Conservation (phyloP, 805 yeast species). For the Saturnispora besseyi region DNA sequence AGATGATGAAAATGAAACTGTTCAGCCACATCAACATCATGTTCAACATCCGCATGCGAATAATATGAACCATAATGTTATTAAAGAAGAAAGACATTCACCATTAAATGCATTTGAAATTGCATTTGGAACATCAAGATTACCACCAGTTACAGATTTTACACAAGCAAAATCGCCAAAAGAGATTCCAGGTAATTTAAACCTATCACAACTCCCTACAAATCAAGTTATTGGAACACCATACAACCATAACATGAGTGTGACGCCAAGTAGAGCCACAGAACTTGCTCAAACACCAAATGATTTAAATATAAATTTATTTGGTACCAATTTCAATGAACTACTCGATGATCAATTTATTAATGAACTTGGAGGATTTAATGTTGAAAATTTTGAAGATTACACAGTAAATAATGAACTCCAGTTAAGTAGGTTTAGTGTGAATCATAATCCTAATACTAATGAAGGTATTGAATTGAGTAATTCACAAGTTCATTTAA, state of each 20-base stretch:
- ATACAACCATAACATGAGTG: not conserved
- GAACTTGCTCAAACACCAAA: not conserved
- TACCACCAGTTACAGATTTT: conserved; percentile 30
- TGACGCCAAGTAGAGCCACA: conserved; percentile 1
- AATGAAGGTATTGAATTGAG: not conserved
- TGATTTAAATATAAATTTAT: not conserved
- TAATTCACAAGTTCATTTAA: not conserved
- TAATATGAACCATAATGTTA: not conserved
- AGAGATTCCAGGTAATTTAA: conserved; percentile 2
- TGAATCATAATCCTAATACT: not conserved
- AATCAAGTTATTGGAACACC: not conserved
- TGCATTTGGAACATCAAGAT: conserved; percentile 30
- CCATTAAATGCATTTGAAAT: conserved; percentile 27
- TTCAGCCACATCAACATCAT: not conserved
- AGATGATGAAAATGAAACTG: not conserved
- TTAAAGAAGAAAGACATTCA: conserved; percentile 6
- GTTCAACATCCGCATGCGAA: not conserved
- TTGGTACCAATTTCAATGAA: conserved; percentile 15
- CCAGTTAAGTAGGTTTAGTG: not conserved
- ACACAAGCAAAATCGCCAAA: conserved; percentile 9
- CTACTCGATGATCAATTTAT: conserved; percentile 28
- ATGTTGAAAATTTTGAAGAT: conserved; percentile 14
- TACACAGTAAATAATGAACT: conserved; percentile 1
- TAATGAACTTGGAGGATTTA: conserved; percentile 25
- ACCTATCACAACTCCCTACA: not conserved